These are phyloP conservation scores for Syzygium oleosum DNA, from an alignment of 345 rosid species.

Conservation along the genomic window DNA sequence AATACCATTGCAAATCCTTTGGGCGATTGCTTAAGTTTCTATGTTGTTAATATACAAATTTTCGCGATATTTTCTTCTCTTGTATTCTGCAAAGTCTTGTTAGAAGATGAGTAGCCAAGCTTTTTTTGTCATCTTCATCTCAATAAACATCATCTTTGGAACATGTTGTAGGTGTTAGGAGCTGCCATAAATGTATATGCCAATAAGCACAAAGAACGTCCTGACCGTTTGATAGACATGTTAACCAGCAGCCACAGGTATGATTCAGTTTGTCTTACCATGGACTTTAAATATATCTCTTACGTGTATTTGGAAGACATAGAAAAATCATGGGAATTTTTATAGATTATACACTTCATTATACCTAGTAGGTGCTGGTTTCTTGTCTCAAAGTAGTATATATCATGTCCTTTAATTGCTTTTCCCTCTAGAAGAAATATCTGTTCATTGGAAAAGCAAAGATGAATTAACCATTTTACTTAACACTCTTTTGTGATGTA, in stretches of 20 bases:
- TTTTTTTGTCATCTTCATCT: not conserved
- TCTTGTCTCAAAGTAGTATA: not conserved
- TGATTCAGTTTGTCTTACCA: not conserved
- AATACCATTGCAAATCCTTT: not conserved
- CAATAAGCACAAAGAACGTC: constrained; percentile 92
- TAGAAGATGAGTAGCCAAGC: not conserved
- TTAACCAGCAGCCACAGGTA: constrained; percentile 95
- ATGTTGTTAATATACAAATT: not conserved
- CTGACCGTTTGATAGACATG: constrained; percentile 97
- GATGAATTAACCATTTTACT: not conserved
- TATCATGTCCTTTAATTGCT: not conserved
- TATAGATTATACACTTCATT: not conserved
- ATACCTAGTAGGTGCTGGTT: not conserved
- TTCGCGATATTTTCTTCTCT: not conserved
- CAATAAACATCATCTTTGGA: not conserved
- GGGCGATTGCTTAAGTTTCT: not conserved
- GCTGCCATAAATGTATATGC: constrained; percentile 96
- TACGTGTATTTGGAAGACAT: not conserved
- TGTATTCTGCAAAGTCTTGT: not conserved
- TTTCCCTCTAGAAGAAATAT: not conserved
- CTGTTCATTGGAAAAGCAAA: not conserved
- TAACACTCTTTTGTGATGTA: not conserved
- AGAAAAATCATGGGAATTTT: not conserved
- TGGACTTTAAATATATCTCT: not conserved
- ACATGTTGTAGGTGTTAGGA: constrained; percentile 59